These are phyloP conservation scores for Collybia mongolica DNA, from an alignment of 768 basidiomycete species.

Conservation along the genomic window DNA sequence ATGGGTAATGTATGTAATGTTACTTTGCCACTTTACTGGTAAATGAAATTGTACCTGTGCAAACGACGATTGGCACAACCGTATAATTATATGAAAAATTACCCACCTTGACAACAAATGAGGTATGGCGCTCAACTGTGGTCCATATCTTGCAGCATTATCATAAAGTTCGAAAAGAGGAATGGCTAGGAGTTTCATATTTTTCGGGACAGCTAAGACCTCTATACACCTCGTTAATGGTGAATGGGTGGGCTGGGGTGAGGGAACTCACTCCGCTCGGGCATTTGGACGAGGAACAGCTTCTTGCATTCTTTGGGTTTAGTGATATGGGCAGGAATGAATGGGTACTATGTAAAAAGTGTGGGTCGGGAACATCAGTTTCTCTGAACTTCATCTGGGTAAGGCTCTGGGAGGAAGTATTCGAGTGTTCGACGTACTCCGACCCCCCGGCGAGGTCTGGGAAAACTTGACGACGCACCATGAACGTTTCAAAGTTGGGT, in stretches of 20 bases:
- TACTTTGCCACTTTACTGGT: conserved; percentile 45
- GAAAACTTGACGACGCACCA: conserved; percentile 55
- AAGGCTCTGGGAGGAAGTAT: neutral
- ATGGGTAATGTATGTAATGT: neutral
- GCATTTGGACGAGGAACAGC: conserved; percentile 93
- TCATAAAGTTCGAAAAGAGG: conserved; percentile 98
- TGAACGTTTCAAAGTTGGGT: conserved; percentile 98
- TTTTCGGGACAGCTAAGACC: conserved; percentile 94
- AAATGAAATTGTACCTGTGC: conserved; percentile 79
- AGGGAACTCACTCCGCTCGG: conserved; percentile 75
- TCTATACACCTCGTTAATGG: conserved; percentile 43
- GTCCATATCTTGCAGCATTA: conserved; percentile 93
- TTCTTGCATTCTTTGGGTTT: conserved; percentile 99
- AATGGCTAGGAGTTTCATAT: conserved; percentile 97
- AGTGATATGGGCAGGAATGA: conserved; percentile 92
- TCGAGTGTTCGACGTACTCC: too few relatives aligned
- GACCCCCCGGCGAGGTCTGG: too few relatives aligned
- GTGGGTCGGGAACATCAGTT: neutral
- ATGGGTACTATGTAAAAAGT: conserved; percentile 68
- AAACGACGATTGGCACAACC: conserved; percentile 27
- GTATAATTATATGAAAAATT: conserved; percentile 4
- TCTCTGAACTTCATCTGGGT: neutral
- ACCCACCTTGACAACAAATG: conserved; percentile 84
- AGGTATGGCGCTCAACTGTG: conserved; percentile 92
- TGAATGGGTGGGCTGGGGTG: neutral